phyloP scores from a whole-genome alignment of 306 rosid species.

The Sicyos edulis region DNA sequence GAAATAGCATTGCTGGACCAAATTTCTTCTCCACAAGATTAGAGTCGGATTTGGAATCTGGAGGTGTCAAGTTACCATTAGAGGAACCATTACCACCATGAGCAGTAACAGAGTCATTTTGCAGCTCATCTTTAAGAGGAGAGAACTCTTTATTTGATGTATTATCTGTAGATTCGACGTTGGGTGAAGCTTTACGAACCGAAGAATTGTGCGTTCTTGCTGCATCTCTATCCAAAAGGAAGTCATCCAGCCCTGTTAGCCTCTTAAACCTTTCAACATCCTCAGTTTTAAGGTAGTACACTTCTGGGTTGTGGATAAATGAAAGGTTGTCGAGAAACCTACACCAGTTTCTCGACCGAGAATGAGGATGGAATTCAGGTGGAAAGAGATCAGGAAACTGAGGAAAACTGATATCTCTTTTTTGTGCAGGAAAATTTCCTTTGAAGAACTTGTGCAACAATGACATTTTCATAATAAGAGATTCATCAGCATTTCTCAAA shows the following conservation, averaged over 20 bases:
- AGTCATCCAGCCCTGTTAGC: slow-evolving; percentile 49
- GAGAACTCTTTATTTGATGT: slow-evolving; percentile 2
- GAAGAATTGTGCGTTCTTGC: slow-evolving; percentile 25
- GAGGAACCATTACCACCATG: neutral
- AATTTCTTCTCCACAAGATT: slow-evolving; percentile 25
- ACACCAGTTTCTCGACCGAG: slow-evolving; percentile 13
- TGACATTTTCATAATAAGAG: slow-evolving; percentile 12
- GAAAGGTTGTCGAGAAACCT: slow-evolving; percentile 2
- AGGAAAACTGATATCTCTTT: slow-evolving; percentile 9
- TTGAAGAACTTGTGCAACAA: slow-evolving; percentile 5
- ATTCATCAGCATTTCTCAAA: slow-evolving; percentile 18
- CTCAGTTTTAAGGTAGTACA: slow-evolving; percentile 25
- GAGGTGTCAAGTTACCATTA: slow-evolving; percentile 10
- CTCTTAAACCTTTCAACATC: slow-evolving; percentile 65
- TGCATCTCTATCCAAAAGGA: slow-evolving; percentile 40
- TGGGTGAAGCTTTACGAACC: neutral
- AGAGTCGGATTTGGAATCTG: slow-evolving; percentile 14
- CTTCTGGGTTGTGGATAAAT: slow-evolving; percentile 9
- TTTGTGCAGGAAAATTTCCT: neutral
- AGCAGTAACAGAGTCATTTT: neutral
- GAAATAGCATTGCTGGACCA: slow-evolving; percentile 51
- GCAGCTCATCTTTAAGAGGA: slow-evolving; percentile 5
- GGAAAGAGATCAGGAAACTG: slow-evolving; percentile 17
- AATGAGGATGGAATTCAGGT: slow-evolving; percentile 10
- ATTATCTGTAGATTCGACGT: neutral